phyloP scores from a whole-genome alignment of 257 asterid genomes.

The Solanum microdontum region DNA sequence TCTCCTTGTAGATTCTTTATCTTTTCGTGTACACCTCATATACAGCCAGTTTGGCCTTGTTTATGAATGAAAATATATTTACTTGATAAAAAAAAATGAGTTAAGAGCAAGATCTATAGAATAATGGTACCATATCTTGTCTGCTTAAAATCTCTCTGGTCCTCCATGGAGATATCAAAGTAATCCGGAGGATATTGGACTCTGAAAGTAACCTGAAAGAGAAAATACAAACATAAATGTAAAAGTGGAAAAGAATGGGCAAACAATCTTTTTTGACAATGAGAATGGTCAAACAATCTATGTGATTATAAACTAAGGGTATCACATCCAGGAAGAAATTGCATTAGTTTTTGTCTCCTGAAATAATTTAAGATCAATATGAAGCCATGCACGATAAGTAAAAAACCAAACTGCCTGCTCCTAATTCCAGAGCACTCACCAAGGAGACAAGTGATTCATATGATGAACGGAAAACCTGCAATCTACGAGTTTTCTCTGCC shows the following conservation, averaged over 20 bases:
- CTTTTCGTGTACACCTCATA: background rate
- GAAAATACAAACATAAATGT: background rate
- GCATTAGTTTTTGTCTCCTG: background rate
- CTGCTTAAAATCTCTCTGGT: conserved; percentile 93
- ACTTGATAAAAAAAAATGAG: background rate
- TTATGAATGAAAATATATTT: background rate
- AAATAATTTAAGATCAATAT: background rate
- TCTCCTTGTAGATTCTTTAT: background rate
- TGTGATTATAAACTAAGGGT: background rate
- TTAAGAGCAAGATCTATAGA: background rate
- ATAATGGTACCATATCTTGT: conserved; percentile 72
- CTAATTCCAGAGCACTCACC: conserved; percentile 38
- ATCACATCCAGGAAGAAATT: background rate
- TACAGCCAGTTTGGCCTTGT: background rate
- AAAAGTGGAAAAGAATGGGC: background rate
- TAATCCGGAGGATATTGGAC: conserved; percentile 87
- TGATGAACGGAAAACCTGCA: conserved; percentile 68
- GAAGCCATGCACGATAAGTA: background rate
- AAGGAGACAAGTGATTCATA: conserved; percentile 80
- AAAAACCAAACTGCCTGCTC: background rate
- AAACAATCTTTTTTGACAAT: background rate
- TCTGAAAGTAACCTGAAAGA: conserved; percentile 64
- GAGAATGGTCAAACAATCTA: background rate
- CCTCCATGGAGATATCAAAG: conserved; percentile 78
- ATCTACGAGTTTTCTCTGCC: conserved; percentile 54